phyloP scores from a whole-genome alignment of 2,329 filamentous ascomycete genomes.

The Purpureocillium takamizusanense region DNA sequence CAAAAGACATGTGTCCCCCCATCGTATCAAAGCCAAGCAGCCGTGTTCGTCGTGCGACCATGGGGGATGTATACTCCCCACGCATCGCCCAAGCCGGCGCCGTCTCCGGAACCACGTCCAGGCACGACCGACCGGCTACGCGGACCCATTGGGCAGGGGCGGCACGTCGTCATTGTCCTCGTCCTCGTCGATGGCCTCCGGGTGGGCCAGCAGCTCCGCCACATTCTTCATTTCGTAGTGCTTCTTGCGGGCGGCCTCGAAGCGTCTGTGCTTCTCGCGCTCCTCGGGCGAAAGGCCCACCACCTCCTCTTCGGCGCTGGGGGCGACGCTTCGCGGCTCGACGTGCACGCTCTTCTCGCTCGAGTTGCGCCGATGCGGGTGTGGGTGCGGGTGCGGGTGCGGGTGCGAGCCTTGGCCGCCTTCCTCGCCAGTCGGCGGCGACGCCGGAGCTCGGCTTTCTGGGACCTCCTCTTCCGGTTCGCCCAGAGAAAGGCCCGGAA shows the following conservation, averaged over 20 bases:
- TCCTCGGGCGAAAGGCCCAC: conserved; percentile 59
- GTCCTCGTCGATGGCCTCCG: conserved; percentile 55
- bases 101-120: too few species aligned
- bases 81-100: too few species aligned
- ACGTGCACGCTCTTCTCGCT: conserved; percentile 70
- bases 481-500: conserved; percentile 83
- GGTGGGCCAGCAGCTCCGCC: conserved; percentile 74
- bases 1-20: too few species aligned
- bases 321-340: conserved; percentile 49
- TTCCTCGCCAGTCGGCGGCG: conserved; percentile 17
- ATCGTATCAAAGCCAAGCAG: neutral
- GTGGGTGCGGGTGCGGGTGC: conserved; percentile 26
- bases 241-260: conserved; percentile 86
- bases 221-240: conserved; percentile 99
- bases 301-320: conserved; percentile 47
- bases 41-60: too few species aligned
- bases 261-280: conserved; percentile 81
- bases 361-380: too few species aligned
- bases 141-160: conserved; percentile 30
- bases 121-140: conserved; percentile 12
- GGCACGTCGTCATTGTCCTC: conserved; percentile 36
- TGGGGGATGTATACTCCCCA: too few species aligned
- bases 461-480: conserved; percentile 74
- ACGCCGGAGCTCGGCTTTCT: conserved; percentile 28
- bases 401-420: conserved; percentile 13